Evolutionary conservation across 2,329 filamentous ascomycete species (phyloP), one percentile per base, ranked within the genome.

Genomic region (Colletotrichum sp.): DNA sequence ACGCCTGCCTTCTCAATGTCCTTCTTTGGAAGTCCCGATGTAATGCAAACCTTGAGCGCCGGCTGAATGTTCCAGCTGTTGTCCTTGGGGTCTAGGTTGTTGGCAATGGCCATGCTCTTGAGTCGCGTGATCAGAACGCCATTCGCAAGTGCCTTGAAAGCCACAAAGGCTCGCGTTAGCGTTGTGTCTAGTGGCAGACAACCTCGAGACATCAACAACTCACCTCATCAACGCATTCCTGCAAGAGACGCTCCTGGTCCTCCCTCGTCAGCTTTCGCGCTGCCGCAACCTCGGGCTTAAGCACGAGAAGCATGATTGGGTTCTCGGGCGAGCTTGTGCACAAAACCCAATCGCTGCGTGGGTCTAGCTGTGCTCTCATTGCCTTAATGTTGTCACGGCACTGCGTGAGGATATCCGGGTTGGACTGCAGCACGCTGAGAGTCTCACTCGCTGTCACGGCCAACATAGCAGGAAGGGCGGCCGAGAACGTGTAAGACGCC

Each of bases 141-240:
- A 80, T 98, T 98, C 75, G 93, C 90, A 71, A 98, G 91, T 71
- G 93, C 89, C 96, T 98, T 78, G 18, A n/a, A 21, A 26, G 48
- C 12, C 12, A 52, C 30, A 66, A 36, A 66, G 16, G 16, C n/a
- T 32, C 61, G 7, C 10, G 55, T 76, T 30, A 78, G 71, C 28
- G 55, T 13, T 12, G 18, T 15, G 38, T 76, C 56, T 48, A 43
- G 62, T 7, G 28, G 6, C 21, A 21, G 16, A 43, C 15, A n/a
- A 8, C 32, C 16, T n/a, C 21, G 15, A 6, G 58, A 65, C 60
- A 38, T 24, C 18, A 36, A 10, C 34, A 69, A 84, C 91, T 80
- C 89, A 97, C 96, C 93, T 99, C 97, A 76, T 99, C 97, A n/a
- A 98, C 95, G 78, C 95, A 93, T 80, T 99, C 97, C 81, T 97